A percentile compares a stretch with the other conserved stretches of the same genome.
These are phyloP conservation scores for Fusarium tjaetaba DNA, from an alignment of 2,329 filamentous ascomycete genomes.

Conservation along the genomic window DNA sequence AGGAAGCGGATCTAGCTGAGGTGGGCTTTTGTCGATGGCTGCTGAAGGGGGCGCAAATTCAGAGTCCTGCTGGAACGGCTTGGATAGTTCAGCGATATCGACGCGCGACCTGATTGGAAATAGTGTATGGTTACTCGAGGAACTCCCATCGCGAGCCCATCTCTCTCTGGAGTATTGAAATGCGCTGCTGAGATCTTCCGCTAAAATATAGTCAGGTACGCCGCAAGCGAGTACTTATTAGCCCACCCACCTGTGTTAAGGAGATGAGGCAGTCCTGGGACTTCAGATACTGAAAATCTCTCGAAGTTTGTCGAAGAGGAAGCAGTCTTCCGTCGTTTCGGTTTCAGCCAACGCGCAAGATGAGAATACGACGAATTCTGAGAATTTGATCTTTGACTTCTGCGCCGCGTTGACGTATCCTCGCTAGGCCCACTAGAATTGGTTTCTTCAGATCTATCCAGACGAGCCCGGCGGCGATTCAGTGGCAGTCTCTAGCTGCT, in stretches of 20 bases:
- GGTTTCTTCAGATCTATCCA: background rate
- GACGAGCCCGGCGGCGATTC: conserved; percentile 17
- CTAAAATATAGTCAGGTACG: background rate
- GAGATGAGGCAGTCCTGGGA: conserved; percentile 1
- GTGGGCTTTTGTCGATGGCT: conserved; percentile 27
- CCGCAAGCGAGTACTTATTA: background rate
- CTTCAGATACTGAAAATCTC: background rate
- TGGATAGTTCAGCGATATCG: background rate
- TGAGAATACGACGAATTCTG: conserved; percentile 12
- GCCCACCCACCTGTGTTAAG: background rate
- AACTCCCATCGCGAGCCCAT: conserved; percentile 38
- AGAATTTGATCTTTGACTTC: conserved; percentile 7
- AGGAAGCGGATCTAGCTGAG: conserved; percentile 44
- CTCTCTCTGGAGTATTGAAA: conserved; percentile 44
- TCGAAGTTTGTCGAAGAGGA: conserved; percentile 3
- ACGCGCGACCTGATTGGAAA: background rate
- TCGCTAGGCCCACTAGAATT: background rate
- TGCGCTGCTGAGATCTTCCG: conserved; percentile 38
- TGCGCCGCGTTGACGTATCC: background rate
- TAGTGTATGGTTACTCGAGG: background rate
- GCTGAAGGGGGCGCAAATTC: background rate
- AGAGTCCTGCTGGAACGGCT: background rate
- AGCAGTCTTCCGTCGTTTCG: conserved; percentile 24
- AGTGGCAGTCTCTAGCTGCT: conserved; percentile 27
- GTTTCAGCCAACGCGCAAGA: conserved; percentile 19